These are phyloP conservation scores for Domatiomyces catenatus DNA, from an alignment of 2,329 filamentous ascomycete species.

Conservation along the genomic window DNA sequence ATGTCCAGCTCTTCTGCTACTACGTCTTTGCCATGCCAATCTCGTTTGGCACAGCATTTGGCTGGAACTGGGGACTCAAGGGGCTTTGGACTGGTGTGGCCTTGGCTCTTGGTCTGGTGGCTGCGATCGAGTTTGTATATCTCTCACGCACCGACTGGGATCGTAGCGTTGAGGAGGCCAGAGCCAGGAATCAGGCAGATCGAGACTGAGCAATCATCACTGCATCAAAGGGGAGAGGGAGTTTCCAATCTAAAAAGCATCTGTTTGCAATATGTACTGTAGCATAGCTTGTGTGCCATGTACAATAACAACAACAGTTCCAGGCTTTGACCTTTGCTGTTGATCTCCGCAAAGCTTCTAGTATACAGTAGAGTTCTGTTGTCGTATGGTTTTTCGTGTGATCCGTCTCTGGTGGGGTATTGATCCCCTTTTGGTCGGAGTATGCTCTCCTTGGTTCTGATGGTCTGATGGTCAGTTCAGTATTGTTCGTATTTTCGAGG, in stretches of 20 bases:
- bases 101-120: conserved; percentile 49
- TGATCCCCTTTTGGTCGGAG: too few species aligned
- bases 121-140: conserved; percentile 41
- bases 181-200: conserved; percentile 33
- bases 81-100: conserved; percentile 73
- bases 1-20: conserved; percentile 72
- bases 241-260: neutral
- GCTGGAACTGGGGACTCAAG: conserved; percentile 56
- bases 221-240: neutral
- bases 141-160: conserved; percentile 42
- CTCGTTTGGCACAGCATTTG: conserved; percentile 64
- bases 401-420: too few species aligned
- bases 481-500: too few species aligned
- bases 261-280: neutral
- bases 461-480: too few species aligned
- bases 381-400: too few species aligned
- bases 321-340: too few species aligned
- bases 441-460: too few species aligned
- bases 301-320: too few species aligned
- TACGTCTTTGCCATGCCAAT: conserved; percentile 77
- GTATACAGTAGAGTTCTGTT: too few species aligned
- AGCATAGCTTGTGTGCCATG: neutral
- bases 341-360: too few species aligned
- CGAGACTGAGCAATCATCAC: neutral
- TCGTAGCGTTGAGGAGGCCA: conserved; percentile 44